Base-by-base conservation (phyloP, 345 rosid genomes). In the Citrus cavaleriei region DNA sequence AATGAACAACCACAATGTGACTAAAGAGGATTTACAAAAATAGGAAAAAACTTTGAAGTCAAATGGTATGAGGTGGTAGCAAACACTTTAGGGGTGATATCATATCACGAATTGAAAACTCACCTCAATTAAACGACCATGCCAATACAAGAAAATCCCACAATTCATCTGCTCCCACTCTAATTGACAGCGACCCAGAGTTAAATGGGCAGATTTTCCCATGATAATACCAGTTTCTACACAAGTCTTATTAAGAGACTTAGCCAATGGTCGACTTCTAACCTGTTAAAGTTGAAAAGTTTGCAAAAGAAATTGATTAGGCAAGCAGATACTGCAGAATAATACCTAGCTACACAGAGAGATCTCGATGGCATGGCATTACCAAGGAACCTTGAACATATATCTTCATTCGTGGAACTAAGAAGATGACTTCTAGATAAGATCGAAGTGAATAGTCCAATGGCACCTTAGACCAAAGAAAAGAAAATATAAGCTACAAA, bases 101-200 rank as follows among this genome's bases (percentile, higher is more conserved):
- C 5, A 66, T 21, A 35, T 58, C 42, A 57, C 10, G 5, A 59
- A 37, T 27, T 2, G 58, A 51, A 80, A 81, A 70, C 74, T 68
- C 10, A 84, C 85, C 81, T 84, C 85, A 77, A 85, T 79, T 71
- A 82, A 69, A 60, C 83, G 85, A 18, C 85, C 87, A 77, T 82
- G 87, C 87, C 85, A 79, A 64, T 82, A 82, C 30, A 82, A 84
- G 38, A 84, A 84, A 59, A 81, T 82, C 63, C 87, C 85, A 77
- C 79, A 61, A 60, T 85, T 85, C 72, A 75, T 78, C 46, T 73
- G 81, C 77, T 85, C 85, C 83, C 81, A 85, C 59, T 85, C 87
- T 25, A 85, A 70, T 70, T 85, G 87, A 82, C 68, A 72, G 64
- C 81, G 81, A 70, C 87, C 87, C 63, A 82, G 81, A 64, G 85